These are phyloP conservation scores for Pichiaceae sp. DNA, from an alignment of 1,139 yeast genomes.

Conservation along the genomic window DNA sequence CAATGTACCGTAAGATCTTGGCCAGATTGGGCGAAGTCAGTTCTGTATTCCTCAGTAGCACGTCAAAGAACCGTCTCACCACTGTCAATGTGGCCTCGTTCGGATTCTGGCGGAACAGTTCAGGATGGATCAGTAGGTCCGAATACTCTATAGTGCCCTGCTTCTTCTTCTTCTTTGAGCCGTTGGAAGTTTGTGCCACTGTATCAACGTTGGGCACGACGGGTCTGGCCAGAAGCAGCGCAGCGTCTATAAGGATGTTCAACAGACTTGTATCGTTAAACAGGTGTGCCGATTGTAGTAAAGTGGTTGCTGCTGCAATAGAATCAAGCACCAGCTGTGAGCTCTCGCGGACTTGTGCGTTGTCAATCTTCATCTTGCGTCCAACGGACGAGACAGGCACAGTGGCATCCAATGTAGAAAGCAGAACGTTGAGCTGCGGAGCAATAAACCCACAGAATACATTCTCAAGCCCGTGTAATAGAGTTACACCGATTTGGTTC, in stretches of 20 bases:
- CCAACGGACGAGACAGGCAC: constrained; percentile 23
- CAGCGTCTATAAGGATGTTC: constrained; percentile 37
- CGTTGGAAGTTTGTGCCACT: constrained; percentile 18
- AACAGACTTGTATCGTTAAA: constrained; percentile 33
- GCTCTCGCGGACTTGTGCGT: constrained; percentile 24
- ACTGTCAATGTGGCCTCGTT: constrained; percentile 28
- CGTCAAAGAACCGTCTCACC: constrained; percentile 41
- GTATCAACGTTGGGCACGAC: constrained; percentile 19
- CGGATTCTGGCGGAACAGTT: constrained; percentile 40
- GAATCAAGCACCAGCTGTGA: constrained; percentile 28
- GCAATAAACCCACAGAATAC: constrained; percentile 38
- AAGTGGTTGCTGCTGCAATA: constrained; percentile 25
- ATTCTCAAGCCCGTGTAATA: constrained; percentile 32
- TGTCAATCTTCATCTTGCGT: constrained; percentile 30
- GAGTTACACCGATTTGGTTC: constrained; percentile 35
- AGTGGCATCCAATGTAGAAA: constrained; percentile 51
- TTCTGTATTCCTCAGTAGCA: constrained; percentile 39
- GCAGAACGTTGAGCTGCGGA: constrained; percentile 39
- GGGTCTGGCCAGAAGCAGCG: constrained; percentile 38
- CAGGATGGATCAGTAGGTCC: constrained; percentile 64
- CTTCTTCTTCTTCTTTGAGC: constrained; percentile 31
- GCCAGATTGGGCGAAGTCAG: constrained; percentile 60
- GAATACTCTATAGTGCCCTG: constrained; percentile 40
- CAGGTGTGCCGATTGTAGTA: constrained; percentile 27
- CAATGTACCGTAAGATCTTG: constrained; percentile 48